Base-by-base conservation (phyloP, 768 basidiomycete genomes). In the Peribolospora baueri region DNA sequence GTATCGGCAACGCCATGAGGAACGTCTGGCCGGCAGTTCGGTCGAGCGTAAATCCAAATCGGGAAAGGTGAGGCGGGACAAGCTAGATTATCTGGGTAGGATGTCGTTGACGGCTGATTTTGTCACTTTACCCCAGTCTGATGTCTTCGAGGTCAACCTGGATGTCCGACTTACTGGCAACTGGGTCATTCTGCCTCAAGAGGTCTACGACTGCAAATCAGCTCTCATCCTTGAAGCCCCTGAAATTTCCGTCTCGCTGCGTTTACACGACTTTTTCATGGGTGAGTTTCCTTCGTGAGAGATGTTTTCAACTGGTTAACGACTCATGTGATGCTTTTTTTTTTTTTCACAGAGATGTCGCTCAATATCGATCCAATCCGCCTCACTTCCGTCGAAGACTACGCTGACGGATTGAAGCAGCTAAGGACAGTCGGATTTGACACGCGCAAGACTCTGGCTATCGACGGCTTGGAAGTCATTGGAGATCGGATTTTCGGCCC, bases 401-500 rank as follows among this genome's bases (percentile, higher is more conserved):
- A 65, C 5, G 54, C 49, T 13, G 46, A 8, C 14, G 9, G 4
- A 0, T 5, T 49, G 14, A 5, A 46, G 36, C 42, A 42, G 37
- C 41, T 8, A 11, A 48, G 9, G 13, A 25, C 47, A 11, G 7
- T 11, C n/a, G n/a, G 7, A 11, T 7, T 9, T 8, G 47, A 48
- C 9, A 14, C 9, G n/a, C n/a, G 7, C 45, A 46, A 25, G 25
- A 14, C 45, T 7, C 13, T 42, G 6, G 14, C 41, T 39, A 40
- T 58, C 10, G n/a, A 58, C 82, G 84, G 82, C 8, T 66, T 90
- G 60, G 76, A 84, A 57, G 76, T 97, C 50, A 76, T 77, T 10
- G 80, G 84, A 2, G 76, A 93, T 64, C 77, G 90, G 37, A 69
- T 97, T 8, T 91, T 93, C 63, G 91, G 91, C 6, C 84, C 84